phyloP scores from a whole-genome alignment of 495 filamentous ascomycete genomes.

The Rostrohypoxylon terebratum region DNA sequence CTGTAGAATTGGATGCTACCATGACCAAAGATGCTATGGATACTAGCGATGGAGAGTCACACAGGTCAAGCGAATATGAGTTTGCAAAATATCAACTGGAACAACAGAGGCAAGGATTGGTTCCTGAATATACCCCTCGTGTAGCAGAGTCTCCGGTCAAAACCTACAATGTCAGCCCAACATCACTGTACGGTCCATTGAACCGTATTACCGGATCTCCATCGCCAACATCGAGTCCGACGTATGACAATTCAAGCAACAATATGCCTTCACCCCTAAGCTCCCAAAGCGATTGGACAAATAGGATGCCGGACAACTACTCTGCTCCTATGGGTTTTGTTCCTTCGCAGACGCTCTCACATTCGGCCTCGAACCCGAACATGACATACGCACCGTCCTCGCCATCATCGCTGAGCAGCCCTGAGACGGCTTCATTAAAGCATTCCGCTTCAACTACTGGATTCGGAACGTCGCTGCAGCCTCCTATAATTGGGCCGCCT shows the following conservation, averaged over 20 bases:
- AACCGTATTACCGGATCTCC: constrained; percentile 47
- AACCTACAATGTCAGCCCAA: constrained; percentile 50
- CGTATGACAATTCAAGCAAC: constrained; percentile 55
- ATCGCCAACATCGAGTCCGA: constrained; percentile 57
- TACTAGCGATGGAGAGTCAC: constrained; percentile 46
- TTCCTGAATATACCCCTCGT: constrained; percentile 51
- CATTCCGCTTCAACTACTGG: constrained; percentile 51
- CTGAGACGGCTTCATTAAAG: constrained; percentile 49
- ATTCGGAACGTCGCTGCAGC: constrained; percentile 46
- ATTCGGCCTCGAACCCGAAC: constrained; percentile 47
- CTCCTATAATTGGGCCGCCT: constrained; percentile 46
- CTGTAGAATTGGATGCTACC: constrained; percentile 62
- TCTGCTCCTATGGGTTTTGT: constrained; percentile 57
- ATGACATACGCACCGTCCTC: constrained; percentile 53
- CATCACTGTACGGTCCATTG: constrained; percentile 55
- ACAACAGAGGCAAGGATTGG: constrained; percentile 56
- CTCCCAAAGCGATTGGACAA: constrained; percentile 56
- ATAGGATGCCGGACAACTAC: constrained; percentile 53
- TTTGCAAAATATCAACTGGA: constrained; percentile 58
- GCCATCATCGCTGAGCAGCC: constrained; percentile 49
- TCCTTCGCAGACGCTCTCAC: constrained; percentile 46
- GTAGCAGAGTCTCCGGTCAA: constrained; percentile 47
- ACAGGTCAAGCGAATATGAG: constrained; percentile 57
- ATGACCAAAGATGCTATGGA: constrained; percentile 53
- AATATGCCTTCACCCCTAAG: constrained; percentile 61